Percentiles rank a stretch among this genome's conserved stretches.
Conservation (phyloP, 1,139 yeast species). For the Wickerhamomyces sp. region DNA sequence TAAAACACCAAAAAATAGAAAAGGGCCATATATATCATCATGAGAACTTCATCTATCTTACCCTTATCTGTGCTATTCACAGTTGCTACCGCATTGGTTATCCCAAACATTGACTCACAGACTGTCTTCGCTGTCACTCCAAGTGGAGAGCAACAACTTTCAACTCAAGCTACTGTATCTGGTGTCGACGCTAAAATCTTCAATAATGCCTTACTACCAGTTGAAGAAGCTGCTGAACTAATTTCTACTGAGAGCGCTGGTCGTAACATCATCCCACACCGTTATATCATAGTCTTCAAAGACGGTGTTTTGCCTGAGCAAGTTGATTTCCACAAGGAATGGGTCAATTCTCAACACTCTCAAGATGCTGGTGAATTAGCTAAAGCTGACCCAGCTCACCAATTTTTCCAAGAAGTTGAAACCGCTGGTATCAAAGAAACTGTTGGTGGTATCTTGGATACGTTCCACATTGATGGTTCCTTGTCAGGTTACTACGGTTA, state of each 20-base stretch:
- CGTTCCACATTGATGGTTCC: slow-evolving; percentile 53
- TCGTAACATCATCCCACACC: slow-evolving; percentile 59
- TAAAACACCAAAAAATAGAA: neutral
- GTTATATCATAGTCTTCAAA: slow-evolving; percentile 77
- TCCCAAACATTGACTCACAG: slow-evolving; percentile 41
- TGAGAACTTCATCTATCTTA: slow-evolving; percentile 31
- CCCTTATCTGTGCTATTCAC: slow-evolving; percentile 51
- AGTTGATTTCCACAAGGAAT: slow-evolving; percentile 56
- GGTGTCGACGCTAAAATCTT: slow-evolving; percentile 21
- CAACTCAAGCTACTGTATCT: slow-evolving; percentile 12
- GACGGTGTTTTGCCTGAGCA: slow-evolving; percentile 47
- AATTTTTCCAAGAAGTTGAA: slow-evolving; percentile 18
- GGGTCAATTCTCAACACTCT: slow-evolving; percentile 40
- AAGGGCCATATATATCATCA: slow-evolving; percentile 10
- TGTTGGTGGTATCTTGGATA: slow-evolving; percentile 60
- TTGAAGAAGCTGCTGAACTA: slow-evolving; percentile 37
- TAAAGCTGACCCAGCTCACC: slow-evolving; percentile 20
- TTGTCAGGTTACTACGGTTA: slow-evolving; percentile 70
- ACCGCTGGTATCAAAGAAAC: slow-evolving; percentile 16
- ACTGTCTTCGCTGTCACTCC: slow-evolving; percentile 15
- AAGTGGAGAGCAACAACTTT: slow-evolving; percentile 11
- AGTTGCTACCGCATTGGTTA: slow-evolving; percentile 57
- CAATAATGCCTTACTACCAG: slow-evolving; percentile 19
- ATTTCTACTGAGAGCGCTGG: slow-evolving; percentile 35
- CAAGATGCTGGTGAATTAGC: slow-evolving; percentile 20